Percentiles rank a stretch among this genome's conserved stretches.
Evolutionary conservation across 352 stramenopile species (phyloP).

Genomic region (Globisporangium nunn): DNA sequence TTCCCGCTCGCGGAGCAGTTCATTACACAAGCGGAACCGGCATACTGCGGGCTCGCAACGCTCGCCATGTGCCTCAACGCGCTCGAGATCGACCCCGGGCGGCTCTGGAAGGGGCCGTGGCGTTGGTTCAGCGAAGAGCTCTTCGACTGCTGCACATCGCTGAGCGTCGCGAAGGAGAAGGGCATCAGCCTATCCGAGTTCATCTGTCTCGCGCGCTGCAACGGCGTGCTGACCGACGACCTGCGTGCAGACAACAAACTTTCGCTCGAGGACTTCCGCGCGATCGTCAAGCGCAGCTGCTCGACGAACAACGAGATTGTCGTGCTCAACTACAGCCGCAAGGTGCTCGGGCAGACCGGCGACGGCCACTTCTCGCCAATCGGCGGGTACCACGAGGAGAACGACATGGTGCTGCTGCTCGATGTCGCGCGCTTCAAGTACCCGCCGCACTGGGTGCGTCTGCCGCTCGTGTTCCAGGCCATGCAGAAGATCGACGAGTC

Average conservation of each 20-base stretch:
- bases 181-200: slow-evolving; percentile 72
- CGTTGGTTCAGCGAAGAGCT: slow-evolving; percentile 83
- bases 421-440: slow-evolving; percentile 97
- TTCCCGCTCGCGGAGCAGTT: slow-evolving; percentile 90
- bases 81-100: slow-evolving; percentile 64
- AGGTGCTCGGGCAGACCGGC: slow-evolving; percentile 91
- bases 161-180: slow-evolving; percentile 60
- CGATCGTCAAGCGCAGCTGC: slow-evolving; percentile 71
- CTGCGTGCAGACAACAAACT: slow-evolving; percentile 37
- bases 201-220: slow-evolving; percentile 57
- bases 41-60: slow-evolving; percentile 85
- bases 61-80: slow-evolving; percentile 80
- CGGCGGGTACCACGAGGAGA: slow-evolving; percentile 88
- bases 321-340: slow-evolving; percentile 90
- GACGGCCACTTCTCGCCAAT: slow-evolving; percentile 96
- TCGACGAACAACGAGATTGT: slow-evolving; percentile 76
- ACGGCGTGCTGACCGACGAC: slow-evolving; percentile 46
- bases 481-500: slow-evolving; percentile 44
- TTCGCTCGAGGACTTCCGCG: slow-evolving; percentile 43
- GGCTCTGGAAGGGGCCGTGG: slow-evolving; percentile 75
- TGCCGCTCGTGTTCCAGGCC: slow-evolving; percentile 41
- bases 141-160: slow-evolving; percentile 73
- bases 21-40: slow-evolving; percentile 88
- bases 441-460: slow-evolving; percentile 80
- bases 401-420: slow-evolving; percentile 93